Evolutionary conservation across 2,329 filamentous ascomycete species (phyloP).

Genomic region (Aspergillus chevalieri): DNA sequence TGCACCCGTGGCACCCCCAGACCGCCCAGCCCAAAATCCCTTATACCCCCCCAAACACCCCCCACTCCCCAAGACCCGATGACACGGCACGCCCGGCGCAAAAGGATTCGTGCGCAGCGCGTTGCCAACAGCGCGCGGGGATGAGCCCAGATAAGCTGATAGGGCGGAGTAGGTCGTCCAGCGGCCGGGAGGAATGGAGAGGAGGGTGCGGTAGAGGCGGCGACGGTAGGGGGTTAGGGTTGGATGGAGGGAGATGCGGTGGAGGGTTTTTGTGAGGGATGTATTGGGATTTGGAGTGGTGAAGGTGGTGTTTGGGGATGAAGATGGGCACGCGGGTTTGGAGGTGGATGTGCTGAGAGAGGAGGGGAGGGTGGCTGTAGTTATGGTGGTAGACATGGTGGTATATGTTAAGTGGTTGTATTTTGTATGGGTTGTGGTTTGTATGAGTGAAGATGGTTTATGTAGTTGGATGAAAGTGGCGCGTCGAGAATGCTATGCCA

Average conservation of each 20-base stretch:
- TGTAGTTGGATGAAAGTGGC: too few species aligned
- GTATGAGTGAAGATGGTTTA: too few species aligned
- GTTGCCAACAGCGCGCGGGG: constrained; percentile 70
- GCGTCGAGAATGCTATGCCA: too few species aligned
- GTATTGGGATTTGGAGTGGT: constrained; percentile 1
- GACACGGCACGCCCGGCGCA: constrained; percentile 74
- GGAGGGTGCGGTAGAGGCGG: constrained; percentile 62
- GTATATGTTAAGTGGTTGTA: too few species aligned
- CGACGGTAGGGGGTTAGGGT: constrained; percentile 47
- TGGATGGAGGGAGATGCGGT: constrained; percentile 38
- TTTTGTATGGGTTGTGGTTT: too few species aligned
- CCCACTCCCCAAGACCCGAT: constrained; percentile 69
- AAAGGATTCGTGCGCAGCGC: constrained; percentile 74
- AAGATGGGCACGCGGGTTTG: not conserved
- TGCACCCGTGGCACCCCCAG: constrained; percentile 34
- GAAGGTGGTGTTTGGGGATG: not conserved
- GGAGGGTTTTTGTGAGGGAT: constrained; percentile 24
- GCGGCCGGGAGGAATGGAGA: constrained; percentile 67
- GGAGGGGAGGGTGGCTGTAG: too few species aligned
- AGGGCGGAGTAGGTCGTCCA: constrained; percentile 75
- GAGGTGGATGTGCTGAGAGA: too few species aligned
- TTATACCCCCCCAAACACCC: constrained; percentile 52
- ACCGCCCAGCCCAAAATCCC: constrained; percentile 45
- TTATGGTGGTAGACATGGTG: too few species aligned
- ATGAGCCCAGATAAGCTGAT: constrained; percentile 61